Conservation (phyloP, 352 stramenopile species). For the Phytophthora cryptogea region DNA sequence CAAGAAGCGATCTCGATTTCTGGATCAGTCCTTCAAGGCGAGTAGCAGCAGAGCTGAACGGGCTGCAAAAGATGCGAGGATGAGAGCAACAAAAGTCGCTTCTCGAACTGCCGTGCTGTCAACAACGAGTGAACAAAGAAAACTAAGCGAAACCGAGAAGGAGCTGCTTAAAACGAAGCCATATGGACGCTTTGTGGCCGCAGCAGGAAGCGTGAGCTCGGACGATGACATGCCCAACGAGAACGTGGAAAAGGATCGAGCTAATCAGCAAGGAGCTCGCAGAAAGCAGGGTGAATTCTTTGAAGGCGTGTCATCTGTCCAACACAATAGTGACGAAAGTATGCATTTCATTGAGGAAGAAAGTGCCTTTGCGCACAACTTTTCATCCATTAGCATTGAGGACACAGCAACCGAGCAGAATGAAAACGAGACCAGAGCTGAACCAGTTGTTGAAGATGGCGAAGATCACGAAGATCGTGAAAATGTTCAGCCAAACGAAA, state of each 20-base stretch:
- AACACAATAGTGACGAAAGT: conserved; percentile 56
- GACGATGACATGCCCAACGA: conserved; percentile 8
- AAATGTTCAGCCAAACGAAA: conserved; percentile 16
- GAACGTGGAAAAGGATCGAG: neutral
- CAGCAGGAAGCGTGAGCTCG: conserved; percentile 6
- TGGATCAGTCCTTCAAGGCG: conserved; percentile 24
- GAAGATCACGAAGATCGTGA: conserved; percentile 11
- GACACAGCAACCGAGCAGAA: conserved; percentile 14
- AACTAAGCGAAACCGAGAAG: conserved; percentile 12
- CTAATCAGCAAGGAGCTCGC: conserved; percentile 4
- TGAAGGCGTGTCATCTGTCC: conserved; percentile 74
- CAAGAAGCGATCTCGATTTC: conserved; percentile 39
- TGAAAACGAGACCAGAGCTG: neutral
- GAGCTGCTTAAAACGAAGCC: conserved; percentile 43
- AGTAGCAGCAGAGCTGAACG: conserved; percentile 21
- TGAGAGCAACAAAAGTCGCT: neutral
- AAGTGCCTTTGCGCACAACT: conserved; percentile 45
- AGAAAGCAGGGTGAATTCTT: conserved; percentile 40
- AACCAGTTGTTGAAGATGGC: neutral
- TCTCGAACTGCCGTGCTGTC: conserved; percentile 1
- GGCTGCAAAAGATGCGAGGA: conserved; percentile 16
- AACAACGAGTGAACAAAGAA: neutral
- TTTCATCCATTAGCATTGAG: conserved; percentile 50
- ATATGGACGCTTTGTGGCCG: conserved; percentile 46
- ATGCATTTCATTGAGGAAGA: conserved; percentile 70